Base-by-base conservation (phyloP, 2,329 filamentous ascomycete species). In the Verticillium zaregamsianum region DNA sequence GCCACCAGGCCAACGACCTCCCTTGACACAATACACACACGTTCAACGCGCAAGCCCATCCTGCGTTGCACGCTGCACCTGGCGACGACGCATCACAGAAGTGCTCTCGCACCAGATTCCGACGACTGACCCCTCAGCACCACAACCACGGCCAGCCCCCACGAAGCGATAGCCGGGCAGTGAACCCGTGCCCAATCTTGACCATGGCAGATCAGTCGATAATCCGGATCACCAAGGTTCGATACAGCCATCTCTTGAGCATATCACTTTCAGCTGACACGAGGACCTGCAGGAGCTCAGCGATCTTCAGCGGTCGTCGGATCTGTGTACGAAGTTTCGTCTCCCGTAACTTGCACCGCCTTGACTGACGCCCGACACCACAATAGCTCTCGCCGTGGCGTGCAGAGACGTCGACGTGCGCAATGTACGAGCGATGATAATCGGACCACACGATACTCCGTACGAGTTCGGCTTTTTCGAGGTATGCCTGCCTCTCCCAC, bases 381-480 rank as follows among this genome's bases (percentile, higher is more conserved):
- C 45, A 59, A 56, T 31, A 93, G 92, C 93, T 33, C 85, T 98
- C 65, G 92, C 92, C 12, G 93, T 97, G 57, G 90, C 91, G 61
- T 96, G 91, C 72, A 85, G 90, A 59, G 95, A 98, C 76, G 84
- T 88, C 68, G 93, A 99, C 74, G 91, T 98, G 64, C 90, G 93
- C 61, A 90, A 92, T 72, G 89, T 98, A 58, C 90, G 88, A 72
- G 92, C 93, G 57, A 76, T 98, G 66, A 94, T 98, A 69, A 87
- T 98, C 67, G 95, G 95, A 0, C 94, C 95, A 28, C 92, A 94
- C 66, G 93, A 95, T 68, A 96, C 93, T 0, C 93, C 94, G 0
- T 99, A 99, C 75, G 93, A 97, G 75, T 97, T 96, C 72, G 95
- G 95, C 3, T 97, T 97, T 78, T 98, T 96, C 72, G 93, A 98